Evolutionary conservation across 768 basidiomycete genomes (phyloP), one percentile per base, ranked within the genome.

Genomic region (Lactarius hengduanensis): DNA sequence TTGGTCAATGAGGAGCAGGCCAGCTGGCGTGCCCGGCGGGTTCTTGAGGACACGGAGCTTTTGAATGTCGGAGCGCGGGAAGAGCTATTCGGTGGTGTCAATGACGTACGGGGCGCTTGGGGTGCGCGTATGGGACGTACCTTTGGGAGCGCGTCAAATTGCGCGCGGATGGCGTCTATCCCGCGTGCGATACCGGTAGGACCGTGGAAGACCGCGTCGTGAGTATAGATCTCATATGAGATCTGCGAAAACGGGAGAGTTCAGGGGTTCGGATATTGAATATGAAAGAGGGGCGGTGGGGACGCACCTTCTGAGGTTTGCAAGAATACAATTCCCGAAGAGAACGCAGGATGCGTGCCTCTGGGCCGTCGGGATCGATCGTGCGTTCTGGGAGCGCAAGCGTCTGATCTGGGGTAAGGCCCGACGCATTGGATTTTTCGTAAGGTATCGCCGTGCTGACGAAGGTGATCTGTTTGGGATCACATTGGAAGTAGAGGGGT

Each of bases 101-200:
- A 45, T 45, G 16, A 41, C 15, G 41, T 32, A 58, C 13, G 28
- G 38, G 11, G 30, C 53, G 47, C 16, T 32, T 18, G 20, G 20
- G 34, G 45, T 30, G 47, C 41, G 56, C 22, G 57, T 68, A 26
- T 63, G 47, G 20, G 0, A 34, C 57, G 28, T 45, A 78, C 81
- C 76, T 82, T 82, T 28, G 76, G 76, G 8, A 83, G 73, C 11
- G 74, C 82, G 47, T 81, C 73, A 71, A 82, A 83, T 61, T 81
- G 81, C 0, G 78, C 74, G 22, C 77, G 77, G 47, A 82, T 79
- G 11, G 81, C 76, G 36, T 74, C 73, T 15, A 74, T 54, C 4
- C 80, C 82, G 32, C 77, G 72, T 11, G 81, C 78, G 54, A 81
- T 80, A 43, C 82, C 81, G 55, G 82, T 70, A 15, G 80, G 81